These are phyloP conservation scores for Oryza punctata DNA, from an alignment of 176 grass and related monocot genomes.

Conservation along the genomic window DNA sequence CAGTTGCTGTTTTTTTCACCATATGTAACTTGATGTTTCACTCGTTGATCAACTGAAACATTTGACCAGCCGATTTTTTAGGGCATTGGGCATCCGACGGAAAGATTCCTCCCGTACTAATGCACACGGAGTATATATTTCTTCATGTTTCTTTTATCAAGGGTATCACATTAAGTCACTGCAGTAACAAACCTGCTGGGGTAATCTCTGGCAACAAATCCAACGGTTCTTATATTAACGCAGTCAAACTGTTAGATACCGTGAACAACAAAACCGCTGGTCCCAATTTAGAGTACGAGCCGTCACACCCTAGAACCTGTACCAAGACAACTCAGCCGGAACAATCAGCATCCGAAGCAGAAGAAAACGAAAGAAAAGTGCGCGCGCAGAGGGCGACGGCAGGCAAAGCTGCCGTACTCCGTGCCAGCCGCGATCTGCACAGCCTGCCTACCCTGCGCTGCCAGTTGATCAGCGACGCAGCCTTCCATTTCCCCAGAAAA, in stretches of 20 bases:
- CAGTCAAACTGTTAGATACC: slow-evolving; percentile 32
- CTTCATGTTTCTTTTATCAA: too few relatives aligned
- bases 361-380: not conserved
- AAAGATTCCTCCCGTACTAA: too few relatives aligned
- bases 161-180: too few relatives aligned
- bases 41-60: too few relatives aligned
- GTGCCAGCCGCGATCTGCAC: slow-evolving; percentile 3
- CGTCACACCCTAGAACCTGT: slow-evolving; percentile 22
- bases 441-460: not conserved
- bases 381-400: slow-evolving; percentile 27
- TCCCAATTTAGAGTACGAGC: not conserved
- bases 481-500: slow-evolving; percentile 27
- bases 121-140: too few relatives aligned
- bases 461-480: not conserved
- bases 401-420: slow-evolving; percentile 33
- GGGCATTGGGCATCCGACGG: too few relatives aligned
- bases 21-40: too few relatives aligned
- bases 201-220: too few relatives aligned
- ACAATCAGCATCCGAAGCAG: slow-evolving; percentile 36
- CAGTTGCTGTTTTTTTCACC: too few relatives aligned
- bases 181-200: too few relatives aligned
- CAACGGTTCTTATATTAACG: not conserved
- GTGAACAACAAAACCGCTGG: slow-evolving; percentile 20
- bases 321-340: not conserved
- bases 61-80: too few relatives aligned